phyloP scores from a whole-genome alignment of 2,329 filamentous ascomycete genomes.

The Colletotrichum chlorophyti region DNA sequence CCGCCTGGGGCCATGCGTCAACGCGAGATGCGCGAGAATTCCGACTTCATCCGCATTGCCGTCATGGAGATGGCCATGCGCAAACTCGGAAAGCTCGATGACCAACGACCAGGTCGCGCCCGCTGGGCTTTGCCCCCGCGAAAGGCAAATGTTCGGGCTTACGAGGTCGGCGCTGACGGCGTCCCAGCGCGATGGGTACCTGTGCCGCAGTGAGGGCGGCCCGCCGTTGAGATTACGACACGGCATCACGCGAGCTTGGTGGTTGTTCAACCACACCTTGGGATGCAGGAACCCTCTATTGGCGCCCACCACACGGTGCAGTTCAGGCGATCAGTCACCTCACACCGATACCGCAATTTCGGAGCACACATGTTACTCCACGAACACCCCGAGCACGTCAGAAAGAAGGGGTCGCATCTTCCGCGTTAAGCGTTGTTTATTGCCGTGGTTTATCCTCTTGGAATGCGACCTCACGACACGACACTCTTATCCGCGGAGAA shows the following conservation, averaged over 20 bases:
- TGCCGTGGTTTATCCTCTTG: not conserved
- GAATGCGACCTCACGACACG: not conserved
- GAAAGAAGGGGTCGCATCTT: not conserved
- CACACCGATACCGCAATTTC: conserved; percentile 19
- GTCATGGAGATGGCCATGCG: conserved; percentile 79
- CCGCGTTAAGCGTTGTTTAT: conserved; percentile 13
- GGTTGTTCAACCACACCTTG: not conserved
- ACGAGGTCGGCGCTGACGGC: conserved; percentile 63
- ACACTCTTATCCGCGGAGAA: conserved; percentile 22
- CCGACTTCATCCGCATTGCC: conserved; percentile 74
- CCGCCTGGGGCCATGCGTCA: conserved; percentile 61
- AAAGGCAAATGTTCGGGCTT: conserved; percentile 58
- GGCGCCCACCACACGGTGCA: not conserved
- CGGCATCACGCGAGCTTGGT: not conserved
- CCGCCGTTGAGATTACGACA: not conserved
- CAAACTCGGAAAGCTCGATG: conserved; percentile 69
- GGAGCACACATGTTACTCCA: not conserved
- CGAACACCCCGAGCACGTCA: conserved; percentile 21
- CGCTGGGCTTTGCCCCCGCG: conserved; percentile 73
- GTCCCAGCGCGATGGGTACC: conserved; percentile 67
- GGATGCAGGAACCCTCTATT: not conserved
- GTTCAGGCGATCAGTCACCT: not conserved
- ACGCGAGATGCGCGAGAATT: conserved; percentile 73
- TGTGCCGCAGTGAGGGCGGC: conserved; percentile 29
- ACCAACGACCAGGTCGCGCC: conserved; percentile 70